Evolutionary conservation across 768 basidiomycete genomes (phyloP), one percentile per base, ranked within the genome.

Genomic region (Boletus sensibilis): DNA sequence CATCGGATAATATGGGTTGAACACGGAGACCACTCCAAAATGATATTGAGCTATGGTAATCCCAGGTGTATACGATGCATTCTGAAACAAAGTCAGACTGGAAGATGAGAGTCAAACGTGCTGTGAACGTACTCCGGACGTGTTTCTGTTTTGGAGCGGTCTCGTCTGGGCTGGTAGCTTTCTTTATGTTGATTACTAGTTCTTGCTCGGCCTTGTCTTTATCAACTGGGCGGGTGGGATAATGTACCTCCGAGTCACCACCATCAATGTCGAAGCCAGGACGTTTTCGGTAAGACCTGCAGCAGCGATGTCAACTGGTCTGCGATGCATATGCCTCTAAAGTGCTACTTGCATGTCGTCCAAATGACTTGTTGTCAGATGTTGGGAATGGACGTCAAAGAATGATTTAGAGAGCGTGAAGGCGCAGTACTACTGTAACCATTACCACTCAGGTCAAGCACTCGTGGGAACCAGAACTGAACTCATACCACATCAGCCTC

Each of bases 31-130:
- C 94, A 64, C 92, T 94, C 97, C 97, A 99, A 71, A 98, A 98
- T 7, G 95, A 95, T 64, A 92, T 87, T 35, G 95, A 98, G 20
- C 94, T 91, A 67, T 98, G 95, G 68, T 98, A 98, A 73, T 99
- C 97, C 95, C 95, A 98, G 8, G 97, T 98, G 73, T 94, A 99
- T 25, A 98, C 92, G 70, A 99, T 98, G 66, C 91, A 93, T 78
- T 98, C 96, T 98, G 72, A 11, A 10, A 33, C 21, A 35, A 29
- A 10, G 47, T 73, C 46, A 71, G 57, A 47, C 54, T 27, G 29
- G 23, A 44, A 35, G 39, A 53, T 18, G 34, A 18, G 59, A 50
- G 51, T 41, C 33, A 55, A 62, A 49, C 9, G 59, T 56, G 49
- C 51, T 57, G 43, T 40, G 44, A 51, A 80, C 88, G 71, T 75